These are phyloP conservation scores for Penicillium sp. DNA, from an alignment of 2,329 filamentous ascomycete genomes.

Conservation along the genomic window DNA sequence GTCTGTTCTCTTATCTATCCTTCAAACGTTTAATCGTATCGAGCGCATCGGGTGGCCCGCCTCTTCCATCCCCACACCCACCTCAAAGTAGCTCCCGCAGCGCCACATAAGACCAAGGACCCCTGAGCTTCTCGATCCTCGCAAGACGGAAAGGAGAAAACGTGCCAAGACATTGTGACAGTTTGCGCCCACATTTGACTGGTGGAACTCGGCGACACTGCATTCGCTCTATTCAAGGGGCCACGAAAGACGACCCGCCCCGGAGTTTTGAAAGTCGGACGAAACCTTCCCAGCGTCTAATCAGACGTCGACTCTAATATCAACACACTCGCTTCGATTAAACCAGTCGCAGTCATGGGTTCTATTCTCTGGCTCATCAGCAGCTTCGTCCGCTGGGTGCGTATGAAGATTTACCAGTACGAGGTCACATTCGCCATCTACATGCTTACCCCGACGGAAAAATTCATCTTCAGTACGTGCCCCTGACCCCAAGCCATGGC, in stretches of 20 bases:
- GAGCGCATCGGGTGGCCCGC: neutral
- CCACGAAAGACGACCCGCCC: neutral
- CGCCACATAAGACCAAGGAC: neutral
- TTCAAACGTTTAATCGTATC: neutral
- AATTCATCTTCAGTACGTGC: slow-evolving; percentile 89
- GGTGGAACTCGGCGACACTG: neutral
- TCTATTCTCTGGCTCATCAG: slow-evolving; percentile 42
- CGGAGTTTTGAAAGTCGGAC: neutral
- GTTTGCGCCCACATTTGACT: neutral
- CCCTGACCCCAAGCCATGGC: neutral
- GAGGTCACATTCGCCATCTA: slow-evolving; percentile 96
- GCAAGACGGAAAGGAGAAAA: neutral
- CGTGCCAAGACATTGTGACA: neutral
- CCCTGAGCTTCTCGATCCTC: neutral
- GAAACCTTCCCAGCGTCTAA: neutral
- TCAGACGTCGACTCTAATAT: neutral
- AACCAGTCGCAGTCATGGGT: slow-evolving; percentile 20
- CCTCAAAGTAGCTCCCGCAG: neutral
- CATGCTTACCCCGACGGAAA: slow-evolving; percentile 95
- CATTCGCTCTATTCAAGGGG: neutral
- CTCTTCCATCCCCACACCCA: neutral
- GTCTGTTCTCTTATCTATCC: neutral
- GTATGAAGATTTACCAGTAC: slow-evolving; percentile 96
- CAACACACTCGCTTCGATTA: neutral
- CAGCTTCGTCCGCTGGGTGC: slow-evolving; percentile 75